Percentiles rank a stretch among this genome's conserved stretches.
Evolutionary conservation across 805 yeast species (phyloP).

Genomic region (Pichia californica): DNA sequence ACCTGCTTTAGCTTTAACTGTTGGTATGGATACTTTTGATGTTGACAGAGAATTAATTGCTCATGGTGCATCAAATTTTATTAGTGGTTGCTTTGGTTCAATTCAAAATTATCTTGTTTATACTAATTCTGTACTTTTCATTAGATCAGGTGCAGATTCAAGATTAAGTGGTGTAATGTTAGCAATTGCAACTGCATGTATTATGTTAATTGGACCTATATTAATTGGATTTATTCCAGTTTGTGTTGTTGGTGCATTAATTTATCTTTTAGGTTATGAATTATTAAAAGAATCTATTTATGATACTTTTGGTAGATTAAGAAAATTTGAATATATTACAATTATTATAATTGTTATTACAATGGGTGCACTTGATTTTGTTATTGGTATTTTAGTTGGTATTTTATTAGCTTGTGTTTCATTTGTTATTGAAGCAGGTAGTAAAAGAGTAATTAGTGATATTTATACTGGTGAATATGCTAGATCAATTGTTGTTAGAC

Average conservation of each 20-base stretch:
- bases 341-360: slow-evolving; percentile 80
- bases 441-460: slow-evolving; percentile 73
- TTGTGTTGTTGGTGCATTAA: slow-evolving; percentile 91
- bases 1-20: slow-evolving; percentile 91
- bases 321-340: slow-evolving; percentile 75
- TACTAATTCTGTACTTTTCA: slow-evolving; percentile 86
- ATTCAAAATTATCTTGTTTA: slow-evolving; percentile 94
- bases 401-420: slow-evolving; percentile 86
- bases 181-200: slow-evolving; percentile 70
- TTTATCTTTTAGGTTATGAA: slow-evolving; percentile 87
- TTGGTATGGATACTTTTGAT: slow-evolving; percentile 78
- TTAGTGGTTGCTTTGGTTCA: slow-evolving; percentile 80
- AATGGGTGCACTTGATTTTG: slow-evolving; percentile 96
- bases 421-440: slow-evolving; percentile 90
- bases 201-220: slow-evolving; percentile 85
- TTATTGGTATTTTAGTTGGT: slow-evolving; percentile 86
- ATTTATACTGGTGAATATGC: slow-evolving; percentile 84
- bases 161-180: slow-evolving; percentile 85
- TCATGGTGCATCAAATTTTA: slow-evolving; percentile 84
- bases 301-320: slow-evolving; percentile 76
- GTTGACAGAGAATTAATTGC: slow-evolving; percentile 92
- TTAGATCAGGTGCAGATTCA: slow-evolving; percentile 91
- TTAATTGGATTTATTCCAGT: slow-evolving; percentile 94
- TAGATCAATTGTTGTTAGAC: slow-evolving; percentile 86
- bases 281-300: slow-evolving; percentile 76